A percentile compares a stretch with the other conserved stretches of the same genome.
Evolutionary conservation across 2,329 filamentous ascomycete genomes (phyloP).

Genomic region (Hymenoscyphus linearis): DNA sequence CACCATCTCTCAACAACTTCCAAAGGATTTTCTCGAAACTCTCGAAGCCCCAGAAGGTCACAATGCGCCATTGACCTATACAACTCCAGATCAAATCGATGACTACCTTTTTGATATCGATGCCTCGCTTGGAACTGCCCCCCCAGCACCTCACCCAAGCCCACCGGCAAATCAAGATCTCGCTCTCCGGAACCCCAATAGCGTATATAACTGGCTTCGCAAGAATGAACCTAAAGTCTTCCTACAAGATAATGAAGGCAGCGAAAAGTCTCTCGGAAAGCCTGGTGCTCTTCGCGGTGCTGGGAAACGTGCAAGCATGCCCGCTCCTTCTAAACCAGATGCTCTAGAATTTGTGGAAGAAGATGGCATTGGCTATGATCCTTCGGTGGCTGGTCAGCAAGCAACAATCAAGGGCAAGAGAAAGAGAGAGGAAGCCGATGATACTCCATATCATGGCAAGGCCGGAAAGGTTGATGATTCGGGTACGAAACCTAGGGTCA

Average conservation of each 20-base stretch:
- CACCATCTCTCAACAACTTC: slow-evolving; percentile 13
- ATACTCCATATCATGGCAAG: slow-evolving; percentile 51
- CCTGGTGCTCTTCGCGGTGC: slow-evolving; percentile 32
- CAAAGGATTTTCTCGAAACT: slow-evolving; percentile 34
- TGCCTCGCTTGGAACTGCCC: slow-evolving; percentile 33
- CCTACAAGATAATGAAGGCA: slow-evolving; percentile 51
- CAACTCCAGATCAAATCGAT: slow-evolving; percentile 66
- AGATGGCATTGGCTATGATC: slow-evolving; percentile 33
- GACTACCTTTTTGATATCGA: slow-evolving; percentile 62
- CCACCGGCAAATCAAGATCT: slow-evolving; percentile 40
- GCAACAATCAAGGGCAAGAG: slow-evolving; percentile 35
- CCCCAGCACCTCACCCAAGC: slow-evolving; percentile 29
- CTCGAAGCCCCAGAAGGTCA: slow-evolving; percentile 41
- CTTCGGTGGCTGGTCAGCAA: slow-evolving; percentile 20
- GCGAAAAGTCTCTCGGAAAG: slow-evolving; percentile 39
- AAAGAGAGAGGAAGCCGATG: slow-evolving; percentile 46
- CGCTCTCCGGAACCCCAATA: slow-evolving; percentile 73
- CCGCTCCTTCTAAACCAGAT: slow-evolving; percentile 30
- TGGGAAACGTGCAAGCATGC: slow-evolving; percentile 31
- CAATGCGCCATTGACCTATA: slow-evolving; percentile 57
- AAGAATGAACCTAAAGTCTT: slow-evolving; percentile 81
- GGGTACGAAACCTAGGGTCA: slow-evolving; percentile 22
- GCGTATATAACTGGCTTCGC: slow-evolving; percentile 92
- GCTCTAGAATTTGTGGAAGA: slow-evolving; percentile 34
- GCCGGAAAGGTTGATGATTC: slow-evolving; percentile 36